Evolutionary conservation across 495 filamentous ascomycete genomes (phyloP).

Genomic region (Talaromyces trachyspermus): DNA sequence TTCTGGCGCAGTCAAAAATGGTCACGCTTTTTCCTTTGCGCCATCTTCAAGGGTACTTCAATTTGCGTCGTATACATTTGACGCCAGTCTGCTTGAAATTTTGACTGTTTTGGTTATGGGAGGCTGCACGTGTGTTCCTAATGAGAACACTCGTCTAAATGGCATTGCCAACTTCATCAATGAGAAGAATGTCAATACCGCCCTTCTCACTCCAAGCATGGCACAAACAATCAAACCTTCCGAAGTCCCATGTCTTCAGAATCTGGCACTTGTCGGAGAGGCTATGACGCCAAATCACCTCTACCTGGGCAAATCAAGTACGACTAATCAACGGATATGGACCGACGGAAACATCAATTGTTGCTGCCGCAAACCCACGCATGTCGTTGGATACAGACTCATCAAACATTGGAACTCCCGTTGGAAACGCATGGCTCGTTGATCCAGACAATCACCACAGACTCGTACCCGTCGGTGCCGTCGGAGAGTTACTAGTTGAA

Average conservation of each 20-base stretch:
- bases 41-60: conserved; percentile 27
- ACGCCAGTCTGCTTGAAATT: conserved; percentile 33
- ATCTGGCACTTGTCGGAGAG: conserved; percentile 33
- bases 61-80: conserved; percentile 38
- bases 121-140: conserved; percentile 37
- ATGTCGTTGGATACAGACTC: conserved; percentile 14
- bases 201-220: conserved; percentile 35
- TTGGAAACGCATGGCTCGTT: conserved; percentile 39
- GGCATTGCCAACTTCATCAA: conserved; percentile 29
- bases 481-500: conserved; percentile 50
- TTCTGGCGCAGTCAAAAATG: conserved; percentile 8
- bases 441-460: conserved; percentile 39
- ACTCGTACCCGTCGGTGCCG: conserved; percentile 40
- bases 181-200: conserved; percentile 25
- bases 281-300: conserved; percentile 33
- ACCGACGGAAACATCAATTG: conserved; percentile 31
- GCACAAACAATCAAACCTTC: conserved; percentile 26
- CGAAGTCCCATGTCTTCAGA: conserved; percentile 25
- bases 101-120: conserved; percentile 33
- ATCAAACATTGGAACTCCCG: conserved; percentile 7
- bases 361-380: conserved; percentile 14
- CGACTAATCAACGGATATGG: conserved; percentile 37
- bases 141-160: conserved; percentile 27
- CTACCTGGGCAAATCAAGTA: conserved; percentile 37
- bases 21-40: conserved; percentile 4